Conservation (phyloP, 495 filamentous ascomycete species). For the Staphylotrichum longicolle region DNA sequence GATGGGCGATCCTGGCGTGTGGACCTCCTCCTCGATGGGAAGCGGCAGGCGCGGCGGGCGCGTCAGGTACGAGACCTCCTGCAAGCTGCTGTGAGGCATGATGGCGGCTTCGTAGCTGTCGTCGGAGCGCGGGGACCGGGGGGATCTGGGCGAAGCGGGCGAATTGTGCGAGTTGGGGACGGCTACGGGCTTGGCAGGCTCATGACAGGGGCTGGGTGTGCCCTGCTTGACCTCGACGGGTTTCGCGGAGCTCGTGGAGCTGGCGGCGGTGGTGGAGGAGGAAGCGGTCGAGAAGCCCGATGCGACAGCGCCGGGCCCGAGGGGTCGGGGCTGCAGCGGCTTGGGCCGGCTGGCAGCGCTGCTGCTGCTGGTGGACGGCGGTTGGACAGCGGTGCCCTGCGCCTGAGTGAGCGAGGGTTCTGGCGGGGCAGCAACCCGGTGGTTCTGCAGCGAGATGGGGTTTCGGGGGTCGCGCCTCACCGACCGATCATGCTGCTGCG, state of each 20-base stretch:
- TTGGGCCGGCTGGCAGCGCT: constrained; percentile 40
- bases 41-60: constrained; percentile 85
- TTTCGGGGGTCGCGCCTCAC: constrained; percentile 35
- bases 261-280: constrained; percentile 30
- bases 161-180: constrained; percentile 46
- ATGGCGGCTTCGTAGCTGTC: constrained; percentile 38
- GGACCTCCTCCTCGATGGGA: constrained; percentile 84
- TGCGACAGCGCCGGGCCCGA: constrained; percentile 32
- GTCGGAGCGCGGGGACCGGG: constrained; percentile 37
- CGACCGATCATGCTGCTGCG: constrained; percentile 31
- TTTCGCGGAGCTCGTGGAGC: constrained; percentile 34
- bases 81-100: constrained; percentile 44
- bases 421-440: constrained; percentile 50
- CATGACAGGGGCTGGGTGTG: constrained; percentile 23
- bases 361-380: constrained; percentile 31
- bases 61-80: constrained; percentile 60
- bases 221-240: constrained; percentile 37
- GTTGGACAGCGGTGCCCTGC: constrained; percentile 44
- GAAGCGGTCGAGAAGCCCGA: constrained; percentile 41
- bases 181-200: constrained; percentile 49
- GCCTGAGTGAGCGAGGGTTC: constrained; percentile 55
- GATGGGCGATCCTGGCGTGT: constrained; percentile 84
- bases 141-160: constrained; percentile 32
- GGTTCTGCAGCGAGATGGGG: constrained; percentile 35
- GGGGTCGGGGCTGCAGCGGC: constrained; percentile 31